A percentile compares a stretch with the other conserved stretches of the same genome.
Evolutionary conservation across 306 rosid species (phyloP).

Genomic region (Glycine soja): DNA sequence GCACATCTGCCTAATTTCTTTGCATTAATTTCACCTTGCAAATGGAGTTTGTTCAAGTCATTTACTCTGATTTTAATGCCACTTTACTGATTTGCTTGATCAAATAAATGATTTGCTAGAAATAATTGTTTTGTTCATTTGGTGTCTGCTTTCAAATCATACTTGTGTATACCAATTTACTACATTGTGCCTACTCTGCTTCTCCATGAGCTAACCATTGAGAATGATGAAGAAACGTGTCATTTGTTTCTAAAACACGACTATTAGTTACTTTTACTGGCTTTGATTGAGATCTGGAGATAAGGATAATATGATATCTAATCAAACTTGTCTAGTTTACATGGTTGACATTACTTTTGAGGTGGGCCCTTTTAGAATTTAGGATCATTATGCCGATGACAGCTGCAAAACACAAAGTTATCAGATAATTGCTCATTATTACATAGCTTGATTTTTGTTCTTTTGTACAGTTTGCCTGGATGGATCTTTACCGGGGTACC

Average conservation of each 20-base stretch:
- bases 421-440: slow-evolving; percentile 36
- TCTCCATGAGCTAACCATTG: not conserved
- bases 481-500: slow-evolving; percentile 62
- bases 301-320: slow-evolving; percentile 3
- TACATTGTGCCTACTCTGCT: slow-evolving; percentile 10
- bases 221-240: slow-evolving; percentile 24
- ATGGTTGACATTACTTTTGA: slow-evolving; percentile 36
- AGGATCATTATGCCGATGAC: slow-evolving; percentile 33
- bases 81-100: slow-evolving; percentile 4
- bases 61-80: not conserved
- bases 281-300: slow-evolving; percentile 45
- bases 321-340: slow-evolving; percentile 35
- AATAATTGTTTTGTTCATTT: not conserved
- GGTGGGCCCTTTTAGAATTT: slow-evolving; percentile 34
- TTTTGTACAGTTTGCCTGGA: slow-evolving; percentile 56
- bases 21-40: slow-evolving; percentile 9
- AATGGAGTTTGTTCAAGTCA: not conserved
- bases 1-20: not conserved
- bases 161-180: slow-evolving; percentile 21
- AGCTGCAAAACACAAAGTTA: slow-evolving; percentile 39
- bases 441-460: slow-evolving; percentile 33
- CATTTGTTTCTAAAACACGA: not conserved
- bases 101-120: not conserved
- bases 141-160: slow-evolving; percentile 1
- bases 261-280: slow-evolving; percentile 3